These are phyloP conservation scores for Phoma sp. DNA, from an alignment of 2,329 filamentous ascomycete species.

Conservation along the genomic window DNA sequence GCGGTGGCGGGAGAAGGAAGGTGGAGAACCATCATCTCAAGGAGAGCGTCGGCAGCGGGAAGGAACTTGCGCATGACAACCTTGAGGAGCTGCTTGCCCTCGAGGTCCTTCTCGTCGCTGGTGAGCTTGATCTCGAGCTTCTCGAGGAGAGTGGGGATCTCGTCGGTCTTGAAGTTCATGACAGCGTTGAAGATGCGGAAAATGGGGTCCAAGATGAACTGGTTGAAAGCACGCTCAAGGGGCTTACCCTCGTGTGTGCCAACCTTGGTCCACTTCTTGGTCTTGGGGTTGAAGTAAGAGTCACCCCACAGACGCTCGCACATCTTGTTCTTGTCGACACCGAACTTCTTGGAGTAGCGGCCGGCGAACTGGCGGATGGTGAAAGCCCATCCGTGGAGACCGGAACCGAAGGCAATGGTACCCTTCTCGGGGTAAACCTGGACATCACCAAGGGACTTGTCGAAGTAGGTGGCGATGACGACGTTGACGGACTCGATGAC, in stretches of 20 bases:
- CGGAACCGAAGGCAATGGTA: conserved; percentile 98
- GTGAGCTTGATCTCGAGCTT: conserved; percentile 96
- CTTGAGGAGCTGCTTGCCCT: conserved; percentile 98
- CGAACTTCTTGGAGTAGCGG: conserved; percentile 99
- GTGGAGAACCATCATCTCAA: conserved; percentile 99
- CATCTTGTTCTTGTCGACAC: conserved; percentile 99
- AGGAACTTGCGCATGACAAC: conserved; percentile 98
- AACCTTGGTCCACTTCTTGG: conserved; percentile 99
- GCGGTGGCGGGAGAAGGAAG: conserved; percentile 94
- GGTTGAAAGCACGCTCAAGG: conserved; percentile 98
- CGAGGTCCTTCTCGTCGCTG: conserved; percentile 85
- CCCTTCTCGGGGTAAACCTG: conserved; percentile 98
- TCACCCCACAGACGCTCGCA: conserved; percentile 99
- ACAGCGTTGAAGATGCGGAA: conserved; percentile 97
- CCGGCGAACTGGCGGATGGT: conserved; percentile 96
- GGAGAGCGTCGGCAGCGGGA: conserved; percentile 93
- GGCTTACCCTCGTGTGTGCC: conserved; percentile 81
- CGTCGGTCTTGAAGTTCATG: conserved; percentile 99
- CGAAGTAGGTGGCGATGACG: conserved; percentile 98
- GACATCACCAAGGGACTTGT: conserved; percentile 95
- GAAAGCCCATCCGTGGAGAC: conserved; percentile 99
- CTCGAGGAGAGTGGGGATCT: conserved; percentile 79
- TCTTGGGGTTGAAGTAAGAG: conserved; percentile 99
- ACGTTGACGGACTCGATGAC: conserved; percentile 99
- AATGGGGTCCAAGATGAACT: conserved; percentile 99